These are phyloP conservation scores for Hericium alpestre DNA, from an alignment of 768 basidiomycete species.

Conservation along the genomic window DNA sequence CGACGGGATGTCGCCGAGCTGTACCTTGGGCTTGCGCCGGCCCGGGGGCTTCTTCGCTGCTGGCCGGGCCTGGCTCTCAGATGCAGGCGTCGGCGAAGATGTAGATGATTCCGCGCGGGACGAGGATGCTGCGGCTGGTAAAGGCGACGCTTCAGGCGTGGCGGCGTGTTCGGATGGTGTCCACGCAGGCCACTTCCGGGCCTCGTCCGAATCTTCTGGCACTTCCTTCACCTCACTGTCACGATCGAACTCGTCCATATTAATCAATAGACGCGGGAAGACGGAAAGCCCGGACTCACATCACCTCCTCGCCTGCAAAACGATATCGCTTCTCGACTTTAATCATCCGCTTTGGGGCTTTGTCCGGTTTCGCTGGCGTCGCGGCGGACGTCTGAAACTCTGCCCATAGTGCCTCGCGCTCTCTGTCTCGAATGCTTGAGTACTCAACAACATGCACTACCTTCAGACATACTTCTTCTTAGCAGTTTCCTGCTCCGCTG, in stretches of 20 bases:
- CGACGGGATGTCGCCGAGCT: conserved; percentile 44
- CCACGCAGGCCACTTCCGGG: conserved; percentile 64
- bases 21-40: conserved; percentile 55
- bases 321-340: conserved; percentile 60
- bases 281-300: conserved; percentile 34
- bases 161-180: conserved; percentile 15
- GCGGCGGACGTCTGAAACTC: conserved; percentile 57
- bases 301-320: conserved; percentile 68
- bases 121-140: conserved; percentile 1
- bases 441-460: not conserved
- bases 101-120: conserved; percentile 9
- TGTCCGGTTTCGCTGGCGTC: conserved; percentile 13
- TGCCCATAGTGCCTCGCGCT: conserved; percentile 55
- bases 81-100: conserved; percentile 8
- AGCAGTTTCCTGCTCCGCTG: conserved; percentile 28
- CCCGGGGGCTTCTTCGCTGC: conserved; percentile 37
- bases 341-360: conserved; percentile 32
- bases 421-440: conserved; percentile 24
- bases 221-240: conserved; percentile 67
- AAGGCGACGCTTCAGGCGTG: conserved; percentile 2
- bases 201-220: conserved; percentile 60
- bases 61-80: conserved; percentile 4
- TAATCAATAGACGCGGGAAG: not conserved
- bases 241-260: conserved; percentile 5
- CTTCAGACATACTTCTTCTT: conserved; percentile 29